Base-by-base conservation (phyloP, 2,329 filamentous ascomycete species). In the Neofusicoccum kwambonambiense region DNA sequence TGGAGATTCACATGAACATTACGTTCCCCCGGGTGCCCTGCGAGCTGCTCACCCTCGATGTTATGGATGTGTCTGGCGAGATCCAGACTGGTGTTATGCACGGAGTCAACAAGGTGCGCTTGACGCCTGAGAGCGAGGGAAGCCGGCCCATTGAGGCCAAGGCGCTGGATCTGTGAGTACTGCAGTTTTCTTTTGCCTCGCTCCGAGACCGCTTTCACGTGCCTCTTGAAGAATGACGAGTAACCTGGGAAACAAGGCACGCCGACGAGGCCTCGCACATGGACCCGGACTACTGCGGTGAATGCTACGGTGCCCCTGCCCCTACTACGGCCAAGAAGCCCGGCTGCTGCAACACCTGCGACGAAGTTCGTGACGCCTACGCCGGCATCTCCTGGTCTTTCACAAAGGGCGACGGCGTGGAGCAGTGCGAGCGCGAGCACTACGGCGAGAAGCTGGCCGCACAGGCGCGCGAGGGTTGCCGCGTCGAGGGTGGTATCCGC, bases 51-150 rank as follows among this genome's bases (percentile, higher is more conserved):
- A 97, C 95, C 12, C 89, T 99, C 72, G 95, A 99, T 77, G 94
- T 99, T 64, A 99, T 99, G 95, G 95, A 99, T 80, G 94, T 98
- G 31, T 97, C 93, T 22, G 95, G 95, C 68, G 95, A 99, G 79
- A 90, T 97, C 75, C 95, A 99, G 78, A 91, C 93, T 71, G 95
- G 94, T 61, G 91, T 99, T 65, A 89, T 92, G 77, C 93, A 97
- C 75, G 95, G 95, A 51, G 87, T 99, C 68, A 91, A 88, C 80
- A 98, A 97, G 81, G 90, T 97, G 67, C 89, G 95, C 67, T 84
- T 99, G 67, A 83, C 86, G 68, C 83, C 93, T 27, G 83, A 84
- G 70, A 82, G 81, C 49, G 89, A 97, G 71, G 94, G 94, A 45
- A 91, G 93, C 67, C 83, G 82, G 31, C 72, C 70, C 27, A 73